Evolutionary conservation across 202 grass and related monocot species (phyloP).

Genomic region (Setaria italica): DNA sequence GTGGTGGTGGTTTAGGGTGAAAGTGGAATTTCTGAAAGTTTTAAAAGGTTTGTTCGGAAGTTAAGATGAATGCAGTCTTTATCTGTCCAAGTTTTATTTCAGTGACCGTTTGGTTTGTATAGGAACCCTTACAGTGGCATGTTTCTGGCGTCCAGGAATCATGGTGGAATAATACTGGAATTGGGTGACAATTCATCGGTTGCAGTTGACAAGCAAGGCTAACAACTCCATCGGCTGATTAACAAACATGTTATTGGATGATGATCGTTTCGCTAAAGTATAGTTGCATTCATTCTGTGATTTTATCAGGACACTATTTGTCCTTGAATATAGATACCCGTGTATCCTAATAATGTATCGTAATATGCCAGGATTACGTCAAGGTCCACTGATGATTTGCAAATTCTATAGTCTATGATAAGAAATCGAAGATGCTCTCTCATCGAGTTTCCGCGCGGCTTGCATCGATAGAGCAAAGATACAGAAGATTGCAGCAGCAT

Average conservation of each 20-base stretch:
- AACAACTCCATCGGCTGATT: conserved; percentile 53
- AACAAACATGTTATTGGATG: background rate
- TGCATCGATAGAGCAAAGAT: too few species aligned
- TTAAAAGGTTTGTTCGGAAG: background rate
- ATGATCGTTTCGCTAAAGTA: conserved; percentile 7
- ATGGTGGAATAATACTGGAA: background rate
- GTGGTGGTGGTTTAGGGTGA: background rate
- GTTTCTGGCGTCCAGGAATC: conserved; percentile 28
- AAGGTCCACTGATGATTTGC: background rate
- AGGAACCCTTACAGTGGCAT: background rate
- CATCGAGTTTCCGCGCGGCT: background rate
- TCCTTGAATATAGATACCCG: background rate
- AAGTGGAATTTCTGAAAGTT: background rate
- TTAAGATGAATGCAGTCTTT: background rate
- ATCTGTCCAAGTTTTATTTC: background rate
- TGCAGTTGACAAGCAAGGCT: background rate
- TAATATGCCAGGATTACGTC: background rate
- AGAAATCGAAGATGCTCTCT: background rate
- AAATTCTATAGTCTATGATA: background rate
- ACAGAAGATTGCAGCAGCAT: background rate
- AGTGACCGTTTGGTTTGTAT: background rate
- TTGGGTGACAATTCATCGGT: background rate
- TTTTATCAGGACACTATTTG: background rate
- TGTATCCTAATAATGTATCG: background rate
- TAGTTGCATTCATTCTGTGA: background rate